Base-by-base conservation (phyloP, 1,139 yeast genomes). In the Lodderomyces metapsilosis region DNA sequence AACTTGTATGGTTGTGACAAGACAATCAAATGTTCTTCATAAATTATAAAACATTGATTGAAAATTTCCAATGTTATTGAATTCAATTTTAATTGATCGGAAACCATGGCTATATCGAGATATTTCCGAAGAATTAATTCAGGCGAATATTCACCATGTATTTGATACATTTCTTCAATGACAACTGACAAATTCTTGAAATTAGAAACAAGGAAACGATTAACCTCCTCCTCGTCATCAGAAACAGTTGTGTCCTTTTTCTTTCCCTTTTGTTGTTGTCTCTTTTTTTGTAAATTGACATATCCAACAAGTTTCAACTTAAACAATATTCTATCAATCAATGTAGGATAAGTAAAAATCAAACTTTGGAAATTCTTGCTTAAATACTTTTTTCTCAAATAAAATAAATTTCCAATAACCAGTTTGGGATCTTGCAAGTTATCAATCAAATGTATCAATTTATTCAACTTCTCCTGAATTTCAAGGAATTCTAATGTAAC, bases 31-130 rank as follows among this genome's bases (percentile, higher is more conserved):
- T 81, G 73, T 55, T 92, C 98, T 60, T 92, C 98, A 60, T 88
- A 92, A 1, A 88, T 78, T 2, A 91, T 77, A 59, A 89, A 88
- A 4, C 95, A 84, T 60, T 89, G 95, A 23, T 87, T 91, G 62
- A 86, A 88, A 53, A 88, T 82, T 62, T 92, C 98, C 61, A 87
- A 88, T n/a, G 92, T 73, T 30, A 88, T 80, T 43, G 64, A 55
- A 40, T 67, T 64, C 44, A 65, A 68, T 37, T 64, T 68, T 30
- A 85, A 70, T 58, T 86, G 94, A 60, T 92, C 96, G 0, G 97
- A 92, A 3, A 87, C 65, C 2, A 76, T 61, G 0, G 88, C 88
- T 31, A 80, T 71, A 44, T 76, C 69, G 44, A 83, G 60, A 52
- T 82, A 80, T 37, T 74, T 59, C 45, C 75, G 69, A 47, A 75